Evolutionary conservation across 2,329 filamentous ascomycete species (phyloP), one percentile per base, ranked within the genome.

Genomic region (Aspergillus novoparasiticus): DNA sequence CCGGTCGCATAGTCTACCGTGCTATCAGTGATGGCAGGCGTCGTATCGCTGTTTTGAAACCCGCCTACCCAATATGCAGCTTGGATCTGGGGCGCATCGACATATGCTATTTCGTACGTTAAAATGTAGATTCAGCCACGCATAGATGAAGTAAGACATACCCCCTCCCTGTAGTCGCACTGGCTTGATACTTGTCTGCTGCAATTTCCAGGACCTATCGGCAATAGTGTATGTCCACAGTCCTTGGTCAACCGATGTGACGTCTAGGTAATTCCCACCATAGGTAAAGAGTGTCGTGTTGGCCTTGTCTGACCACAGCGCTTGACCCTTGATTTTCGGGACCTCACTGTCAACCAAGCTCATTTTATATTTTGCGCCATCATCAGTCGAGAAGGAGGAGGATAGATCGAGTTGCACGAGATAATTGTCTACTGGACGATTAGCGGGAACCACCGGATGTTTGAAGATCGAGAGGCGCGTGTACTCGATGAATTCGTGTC

Each of bases 281-380:
- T 68, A 64, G 34, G 50, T 50, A 56, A 54, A 68, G 23, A 66
- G 54, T 2, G 66, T 66, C 6, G 50, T 53, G 10, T 68, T 68
- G 14, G 36, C 58, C 23, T 28, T 43, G 36, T 56, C 64, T 1
- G 62, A 62, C 66, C 62, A 64, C 8, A 66, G 30, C 14, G 66
- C 64, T 41, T 62, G 64, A 41, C 66, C 64, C 43, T 62, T 68
- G 12, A 68, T 30, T 23, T 57, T 63, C 1, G 64, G 61, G 28
- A 66, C 60, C 1, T 36, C 16, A 32, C 39, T 30, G 11, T 58
- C 43, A 10, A 67, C 45, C n/a, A 62, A 36, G 36, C 57, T 60
- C 59, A 67, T 45, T 26, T 66, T 67, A 46, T 66, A 68, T 23
- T 62, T 66, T 5, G 61, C 30, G 14, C 66, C 66, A 41, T 68